Conservation (phyloP, 371 early-diverging fungal genomes). For the Mortierella sp. region DNA sequence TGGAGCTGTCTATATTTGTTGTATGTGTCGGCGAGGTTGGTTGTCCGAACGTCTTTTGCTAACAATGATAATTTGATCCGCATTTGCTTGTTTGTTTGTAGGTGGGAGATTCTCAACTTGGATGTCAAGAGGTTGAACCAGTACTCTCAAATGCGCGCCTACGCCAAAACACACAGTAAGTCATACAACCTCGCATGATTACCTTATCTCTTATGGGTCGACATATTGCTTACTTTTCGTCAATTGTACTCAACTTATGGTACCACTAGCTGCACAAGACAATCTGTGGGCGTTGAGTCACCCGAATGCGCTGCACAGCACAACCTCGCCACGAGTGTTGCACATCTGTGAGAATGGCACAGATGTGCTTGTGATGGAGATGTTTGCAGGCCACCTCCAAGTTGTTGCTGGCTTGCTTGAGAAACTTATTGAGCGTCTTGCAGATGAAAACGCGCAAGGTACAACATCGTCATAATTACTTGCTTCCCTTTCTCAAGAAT, state of each 20-base stretch:
- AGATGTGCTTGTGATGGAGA: conserved; percentile 70
- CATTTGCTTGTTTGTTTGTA: neutral
- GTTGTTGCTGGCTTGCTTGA: conserved; percentile 72
- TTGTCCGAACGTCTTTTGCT: neutral
- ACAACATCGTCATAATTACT: neutral
- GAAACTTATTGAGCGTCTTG: conserved; percentile 68
- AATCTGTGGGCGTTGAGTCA: conserved; percentile 50
- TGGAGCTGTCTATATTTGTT: too few species aligned
- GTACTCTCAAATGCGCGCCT: conserved; percentile 44
- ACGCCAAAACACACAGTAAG: conserved; percentile 40
- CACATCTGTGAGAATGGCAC: conserved; percentile 68
- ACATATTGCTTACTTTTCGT: neutral
- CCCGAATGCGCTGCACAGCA: conserved; percentile 37
- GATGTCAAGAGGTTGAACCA: conserved; percentile 53
- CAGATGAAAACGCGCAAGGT: conserved; percentile 75
- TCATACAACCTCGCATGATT: neutral
- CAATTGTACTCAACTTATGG: too few species aligned
- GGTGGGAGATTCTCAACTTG: conserved; percentile 57
- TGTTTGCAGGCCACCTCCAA: conserved; percentile 63
- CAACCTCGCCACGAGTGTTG: conserved; percentile 49
- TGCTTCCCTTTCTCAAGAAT: neutral
- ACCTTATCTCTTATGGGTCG: neutral
- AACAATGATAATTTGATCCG: neutral
- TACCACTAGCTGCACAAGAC: conserved; percentile 22
- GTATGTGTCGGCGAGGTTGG: neutral